Base-by-base conservation (phyloP, 805 yeast genomes). In the Nakazawaea ambrosiae region DNA sequence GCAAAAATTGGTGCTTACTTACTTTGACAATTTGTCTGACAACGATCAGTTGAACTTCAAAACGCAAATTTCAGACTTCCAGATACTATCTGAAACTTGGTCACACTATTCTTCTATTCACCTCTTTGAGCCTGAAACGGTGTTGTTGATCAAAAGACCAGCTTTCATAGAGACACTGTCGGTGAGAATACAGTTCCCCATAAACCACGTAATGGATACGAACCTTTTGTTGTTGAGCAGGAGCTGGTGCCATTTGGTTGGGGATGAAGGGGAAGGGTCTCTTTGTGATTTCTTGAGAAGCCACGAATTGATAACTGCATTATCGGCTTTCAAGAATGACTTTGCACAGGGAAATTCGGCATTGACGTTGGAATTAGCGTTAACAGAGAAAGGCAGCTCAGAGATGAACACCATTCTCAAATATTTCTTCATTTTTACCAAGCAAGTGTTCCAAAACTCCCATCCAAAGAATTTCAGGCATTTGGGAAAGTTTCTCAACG, bases 231-330 rank as follows among this genome's bases (percentile, higher is more conserved):
- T 65, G 8, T 65, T 59, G 31, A 55, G 60, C 22, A 54, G 54
- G 9, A 52, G 67, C 3, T 76, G 86, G 80, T 66, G 75, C 37
- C 70, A 71, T 33, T 37, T 81, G 0, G 55, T 80, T 34, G 90
- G 90, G 1, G 78, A 76, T 51, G 90, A 82, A 55, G 56, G 75
- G 4, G 39, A 45, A 2, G 69, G 68, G 0, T 72, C 86, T 0
- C 49, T 81, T 5, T 68, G 69, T 43, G 53, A 64, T 4, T 49
- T 47, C 14, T 54, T 78, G 8, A 58, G 57, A 16, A 34, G 42
- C 4, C 49, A 46, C 27, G 66, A 57, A 16, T 63, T 55, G 41
- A 62, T 64, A 11, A 53, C 63, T 1, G 50, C 57, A 0, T 55
- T 75, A 3, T 48, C 51, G 28, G 73, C 80, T 0, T 73, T 57